A percentile compares a stretch with the other conserved stretches of the same genome.
phyloP scores from a whole-genome alignment of 768 basidiomycete species.

The Lactarius evosmus region DNA sequence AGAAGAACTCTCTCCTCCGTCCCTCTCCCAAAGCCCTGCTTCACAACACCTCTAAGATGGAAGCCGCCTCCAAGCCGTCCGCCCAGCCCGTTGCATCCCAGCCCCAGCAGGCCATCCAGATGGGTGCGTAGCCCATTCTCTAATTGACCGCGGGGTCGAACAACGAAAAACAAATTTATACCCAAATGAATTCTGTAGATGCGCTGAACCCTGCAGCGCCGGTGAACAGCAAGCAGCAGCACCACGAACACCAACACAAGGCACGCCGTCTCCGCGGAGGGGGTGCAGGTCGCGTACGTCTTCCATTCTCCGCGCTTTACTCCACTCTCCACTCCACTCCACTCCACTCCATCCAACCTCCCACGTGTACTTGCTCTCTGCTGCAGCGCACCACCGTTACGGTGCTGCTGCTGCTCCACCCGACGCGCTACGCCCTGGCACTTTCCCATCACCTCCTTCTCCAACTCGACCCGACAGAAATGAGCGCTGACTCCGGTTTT shows the following conservation, averaged over 20 bases:
- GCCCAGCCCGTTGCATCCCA: conserved; percentile 44
- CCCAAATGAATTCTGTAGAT: no score
- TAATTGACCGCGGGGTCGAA: neutral
- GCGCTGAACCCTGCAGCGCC: conserved; percentile 46
- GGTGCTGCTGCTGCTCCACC: neutral
- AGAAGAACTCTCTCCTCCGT: neutral
- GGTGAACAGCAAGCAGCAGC: conserved; percentile 34
- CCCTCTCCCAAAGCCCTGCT: neutral
- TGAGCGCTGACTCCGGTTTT: conserved; percentile 9
- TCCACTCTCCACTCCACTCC: neutral
- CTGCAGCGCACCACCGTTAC: neutral
- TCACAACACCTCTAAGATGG: conserved; percentile 28
- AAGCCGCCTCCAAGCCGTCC: conserved; percentile 32
- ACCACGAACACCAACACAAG: conserved; percentile 39
- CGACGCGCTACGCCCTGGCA: neutral
- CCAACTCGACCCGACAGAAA: no score
- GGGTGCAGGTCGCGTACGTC: conserved; percentile 45
- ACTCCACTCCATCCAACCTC: neutral
- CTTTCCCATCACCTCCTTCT: neutral
- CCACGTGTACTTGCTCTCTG: neutral
- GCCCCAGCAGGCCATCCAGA: conserved; percentile 56
- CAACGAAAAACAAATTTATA: no score
- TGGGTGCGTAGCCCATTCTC: conserved; percentile 48
- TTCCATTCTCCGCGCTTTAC: neutral
- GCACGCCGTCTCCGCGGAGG: conserved; percentile 66